phyloP scores from a whole-genome alignment of 345 rosid species.

The Sisymbrium irio region DNA sequence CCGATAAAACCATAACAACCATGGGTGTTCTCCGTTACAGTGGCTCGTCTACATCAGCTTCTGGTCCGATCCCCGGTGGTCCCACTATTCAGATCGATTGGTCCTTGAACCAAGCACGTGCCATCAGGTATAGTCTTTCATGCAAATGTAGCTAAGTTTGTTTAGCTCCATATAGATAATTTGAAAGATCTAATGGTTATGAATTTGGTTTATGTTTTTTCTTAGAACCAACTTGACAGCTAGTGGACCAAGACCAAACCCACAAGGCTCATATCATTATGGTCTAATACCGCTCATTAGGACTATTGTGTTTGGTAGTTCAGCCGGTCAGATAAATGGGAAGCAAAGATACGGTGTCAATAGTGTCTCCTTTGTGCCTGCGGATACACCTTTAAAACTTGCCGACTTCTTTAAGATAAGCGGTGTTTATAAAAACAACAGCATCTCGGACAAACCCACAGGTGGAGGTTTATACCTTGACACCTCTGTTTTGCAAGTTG shows the following conservation, averaged over 20 bases:
- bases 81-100: constrained; percentile 73
- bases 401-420: constrained; percentile 79
- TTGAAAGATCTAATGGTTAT: not conserved
- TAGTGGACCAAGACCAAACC: constrained; percentile 99
- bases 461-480: constrained; percentile 64
- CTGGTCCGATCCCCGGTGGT: constrained; percentile 66
- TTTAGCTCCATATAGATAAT: not conserved
- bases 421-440: constrained; percentile 69
- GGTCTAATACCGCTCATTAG: constrained; percentile 70
- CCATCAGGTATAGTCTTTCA: constrained; percentile 58
- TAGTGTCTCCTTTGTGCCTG: constrained; percentile 72
- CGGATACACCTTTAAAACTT: constrained; percentile 83
- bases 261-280: constrained; percentile 98
- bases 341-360: constrained; percentile 85
- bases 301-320: constrained; percentile 57
- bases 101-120: constrained; percentile 95
- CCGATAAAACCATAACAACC: constrained; percentile 52
- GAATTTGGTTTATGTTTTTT: not conserved
- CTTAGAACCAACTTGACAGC: constrained; percentile 86
- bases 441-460: constrained; percentile 60
- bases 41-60: constrained; percentile 52
- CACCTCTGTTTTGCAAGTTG: constrained; percentile 81
- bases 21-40: constrained; percentile 75
- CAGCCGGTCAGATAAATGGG: constrained; percentile 64
- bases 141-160: not conserved